Conservation (phyloP, 106 monocot species). For the Posidonia australis region DNA sequence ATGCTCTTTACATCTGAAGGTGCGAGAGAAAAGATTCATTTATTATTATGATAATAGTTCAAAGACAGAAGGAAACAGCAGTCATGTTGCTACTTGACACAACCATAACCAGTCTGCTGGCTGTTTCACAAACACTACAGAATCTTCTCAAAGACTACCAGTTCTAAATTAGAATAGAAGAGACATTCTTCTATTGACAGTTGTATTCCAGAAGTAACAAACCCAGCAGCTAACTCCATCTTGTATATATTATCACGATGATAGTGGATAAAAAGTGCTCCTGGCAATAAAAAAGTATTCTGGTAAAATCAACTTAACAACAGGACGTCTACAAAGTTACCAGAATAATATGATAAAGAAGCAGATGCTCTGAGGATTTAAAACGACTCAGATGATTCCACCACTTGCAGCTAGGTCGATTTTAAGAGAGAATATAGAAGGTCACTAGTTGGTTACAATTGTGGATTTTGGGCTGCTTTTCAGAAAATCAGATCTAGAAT, state of each 20-base stretch:
- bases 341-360: neutral
- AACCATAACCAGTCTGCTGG: too few relatives aligned
- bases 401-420: neutral
- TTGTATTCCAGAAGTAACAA: neutral
- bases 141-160: too few relatives aligned
- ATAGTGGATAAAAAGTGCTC: neutral
- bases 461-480: neutral
- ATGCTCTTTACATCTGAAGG: too few relatives aligned
- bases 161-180: slow-evolving; percentile 1
- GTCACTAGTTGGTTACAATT: neutral
- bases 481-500: too few relatives aligned
- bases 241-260: neutral
- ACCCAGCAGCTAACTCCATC: neutral
- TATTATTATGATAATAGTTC: too few relatives aligned
- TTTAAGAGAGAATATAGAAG: neutral
- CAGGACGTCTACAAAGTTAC: neutral
- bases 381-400: neutral
- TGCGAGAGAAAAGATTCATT: too few relatives aligned
- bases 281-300: neutral
- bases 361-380: neutral
- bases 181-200: neutral
- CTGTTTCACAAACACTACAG: too few relatives aligned
- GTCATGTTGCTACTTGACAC: too few relatives aligned
- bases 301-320: neutral
- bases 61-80: too few relatives aligned